A percentile compares a stretch with the other conserved stretches of the same genome.
Evolutionary conservation across 2,329 filamentous ascomycete genomes (phyloP).

Genomic region (Paecilomyces formosus): DNA sequence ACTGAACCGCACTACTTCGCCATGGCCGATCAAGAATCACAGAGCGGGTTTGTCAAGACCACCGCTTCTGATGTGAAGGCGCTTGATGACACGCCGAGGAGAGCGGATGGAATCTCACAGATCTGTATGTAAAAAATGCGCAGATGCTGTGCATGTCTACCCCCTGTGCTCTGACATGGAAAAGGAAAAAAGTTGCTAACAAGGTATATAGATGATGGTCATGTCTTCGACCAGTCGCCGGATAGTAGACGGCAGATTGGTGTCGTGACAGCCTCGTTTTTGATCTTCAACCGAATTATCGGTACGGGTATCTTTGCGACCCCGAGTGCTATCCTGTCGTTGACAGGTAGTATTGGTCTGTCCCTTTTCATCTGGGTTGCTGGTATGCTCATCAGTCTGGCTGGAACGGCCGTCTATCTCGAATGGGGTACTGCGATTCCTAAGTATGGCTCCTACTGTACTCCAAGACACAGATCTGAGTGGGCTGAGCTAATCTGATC

Average conservation of each 20-base stretch:
- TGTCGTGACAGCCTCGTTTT: slow-evolving; percentile 34
- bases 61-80: slow-evolving; percentile 14
- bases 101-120: slow-evolving; percentile 24
- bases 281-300: slow-evolving; percentile 44
- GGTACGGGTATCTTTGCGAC: slow-evolving; percentile 46
- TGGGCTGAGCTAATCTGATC: neutral
- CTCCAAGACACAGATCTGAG: neutral
- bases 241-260: slow-evolving; percentile 33
- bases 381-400: slow-evolving; percentile 42
- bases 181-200: too few species aligned
- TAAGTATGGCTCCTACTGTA: slow-evolving; percentile 19
- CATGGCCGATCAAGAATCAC: neutral
- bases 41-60: slow-evolving; percentile 6
- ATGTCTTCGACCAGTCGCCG: slow-evolving; percentile 27
- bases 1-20: neutral
- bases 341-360: slow-evolving; percentile 40
- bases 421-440: slow-evolving; percentile 46
- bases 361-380: slow-evolving; percentile 44
- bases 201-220: slow-evolving; percentile 21
- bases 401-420: slow-evolving; percentile 37
- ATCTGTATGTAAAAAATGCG: slow-evolving; percentile 18
- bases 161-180: neutral
- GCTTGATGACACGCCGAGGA: slow-evolving; percentile 7
- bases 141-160: neutral
- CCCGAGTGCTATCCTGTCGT: slow-evolving; percentile 37